phyloP scores from a whole-genome alignment of 129 eudicot species.

The Gnaphalium uliginosum region DNA sequence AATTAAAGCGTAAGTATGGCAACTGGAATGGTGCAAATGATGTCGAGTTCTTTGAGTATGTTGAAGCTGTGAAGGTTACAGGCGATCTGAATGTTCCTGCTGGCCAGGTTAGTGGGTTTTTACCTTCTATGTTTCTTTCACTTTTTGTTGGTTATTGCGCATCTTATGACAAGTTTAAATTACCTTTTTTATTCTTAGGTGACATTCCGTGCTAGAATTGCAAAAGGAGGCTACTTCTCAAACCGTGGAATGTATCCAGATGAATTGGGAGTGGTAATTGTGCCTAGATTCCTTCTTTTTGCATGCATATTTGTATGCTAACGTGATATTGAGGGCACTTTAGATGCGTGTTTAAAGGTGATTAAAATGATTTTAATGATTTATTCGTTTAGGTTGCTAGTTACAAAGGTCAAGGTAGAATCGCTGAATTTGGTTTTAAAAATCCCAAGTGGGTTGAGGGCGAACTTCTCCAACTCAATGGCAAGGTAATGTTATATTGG shows the following conservation, averaged over 20 bases:
- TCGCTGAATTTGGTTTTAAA: slow-evolving; percentile 83
- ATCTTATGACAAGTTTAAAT: slow-evolving; percentile 14
- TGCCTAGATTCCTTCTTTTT: neutral
- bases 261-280: slow-evolving; percentile 92
- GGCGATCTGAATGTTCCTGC: slow-evolving; percentile 98
- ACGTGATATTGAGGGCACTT: neutral
- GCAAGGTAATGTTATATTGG: slow-evolving; percentile 61
- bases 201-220: slow-evolving; percentile 88
- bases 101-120: slow-evolving; percentile 68
- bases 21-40: slow-evolving; percentile 70
- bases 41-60: slow-evolving; percentile 88
- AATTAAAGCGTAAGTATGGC: slow-evolving; percentile 91
- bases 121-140: neutral
- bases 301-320: neutral
- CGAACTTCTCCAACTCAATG: slow-evolving; percentile 92
- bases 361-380: neutral
- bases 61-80: slow-evolving; percentile 97
- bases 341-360: neutral
- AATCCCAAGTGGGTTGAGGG: slow-evolving; percentile 98
- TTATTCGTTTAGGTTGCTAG: slow-evolving; percentile 65
- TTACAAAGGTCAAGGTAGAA: slow-evolving; percentile 94
- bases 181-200: slow-evolving; percentile 43
- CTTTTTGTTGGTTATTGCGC: slow-evolving; percentile 1
- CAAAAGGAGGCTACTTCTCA: slow-evolving; percentile 67
- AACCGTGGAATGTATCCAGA: slow-evolving; percentile 86